Evolutionary conservation across 106 monocot genomes (phyloP), one percentile per base, ranked within the genome.

Genomic region (Triglochin maritima): DNA sequence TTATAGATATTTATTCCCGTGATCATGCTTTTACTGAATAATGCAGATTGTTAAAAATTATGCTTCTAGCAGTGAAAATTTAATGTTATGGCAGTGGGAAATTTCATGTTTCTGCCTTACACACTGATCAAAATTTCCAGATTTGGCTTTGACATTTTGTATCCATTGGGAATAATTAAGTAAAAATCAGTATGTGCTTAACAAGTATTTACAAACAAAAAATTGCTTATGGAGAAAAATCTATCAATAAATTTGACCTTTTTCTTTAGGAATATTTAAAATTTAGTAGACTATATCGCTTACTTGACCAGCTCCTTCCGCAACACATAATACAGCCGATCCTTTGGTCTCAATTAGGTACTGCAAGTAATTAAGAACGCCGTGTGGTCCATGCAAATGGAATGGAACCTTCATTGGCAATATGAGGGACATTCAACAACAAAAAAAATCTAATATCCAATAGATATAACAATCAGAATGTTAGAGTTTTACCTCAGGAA

Each of bases 401-500:
- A 57, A 57, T 4, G 56, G 56, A 14, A 57, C 9, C 56, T 57
- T 57, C 56, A 57, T 57, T 14, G 15, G 16, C 6, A 16, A 57
- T 14, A 16, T 57, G 56, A 57, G 56, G n/a, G 6, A 14, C 16
- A 5, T 12, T 57, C n/a, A 57, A 57, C 5, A 13, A 57, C 13
- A 57, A 57, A 15, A 2, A 57, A n/a, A 62, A 17, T 57, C 9
- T 55, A 9, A 55, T 55, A 55, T 55, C 54, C 3, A 55, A 3
- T 5, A 46, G 46, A 7, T 14, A 58, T 9, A 45, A 68, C 45
- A 64, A 15, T 13, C 48, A 49, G 47, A 60, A 8, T 56, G n/a
- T 59, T 13, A 49, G 3, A 46, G 44, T 7, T 57, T 16, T 68
- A 94, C 94, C 89, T 94, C 94, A 62, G 94, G 94, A 52, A 94